Evolutionary conservation across 2,329 filamentous ascomycete species (phyloP), one percentile per base, ranked within the genome.

Genomic region (Plectosphaerella cucumerina): DNA sequence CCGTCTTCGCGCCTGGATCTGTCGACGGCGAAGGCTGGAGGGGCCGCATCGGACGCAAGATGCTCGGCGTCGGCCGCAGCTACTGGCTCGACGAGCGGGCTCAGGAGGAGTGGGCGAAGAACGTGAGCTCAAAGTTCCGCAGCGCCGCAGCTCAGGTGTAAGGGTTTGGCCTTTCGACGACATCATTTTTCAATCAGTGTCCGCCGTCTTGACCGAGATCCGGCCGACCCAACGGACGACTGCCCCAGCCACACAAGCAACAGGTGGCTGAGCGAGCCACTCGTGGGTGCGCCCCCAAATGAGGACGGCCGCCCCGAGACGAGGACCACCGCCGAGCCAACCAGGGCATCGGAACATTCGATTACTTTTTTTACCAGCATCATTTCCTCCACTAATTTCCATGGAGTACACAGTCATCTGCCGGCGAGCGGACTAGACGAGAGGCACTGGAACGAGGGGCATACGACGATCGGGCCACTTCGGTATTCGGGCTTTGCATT

Each of bases 81-180:
- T 97, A 95, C 72, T 97, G 92, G 91, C 74, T 96, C 15, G 88
- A 87, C 54, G 82, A 82, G 49, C 70, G 82, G 51, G 81, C 81
- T 52, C 76, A 82, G 56, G 79, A 85, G 46, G 83, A 84, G 53
- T 94, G 89, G 89, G 79, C 85, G 61, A 76, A 80, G 44, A 81
- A 84, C 61, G 83, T 87, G 66, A 80, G 58, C 48, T 56, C 53
- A 26, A 57, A 57, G 37, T 53, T 56, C 41, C 51, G 51, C 41
- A 49, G 48, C 42, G 49, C 35, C 20, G 51, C 43, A 1, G 53
- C 44, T 42, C 51, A 50, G 49, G 23, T 45, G 44, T 33, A 4
- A 5, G 39, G 6, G 23, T 23, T 20, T 14, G 31, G 9, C 35
- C 35, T 5, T 39, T n/a, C 35, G 35, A 11, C 31, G 14, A 34